Evolutionary conservation across 768 basidiomycete species (phyloP).

Genomic region (Brasilioporus rufonigricans): DNA sequence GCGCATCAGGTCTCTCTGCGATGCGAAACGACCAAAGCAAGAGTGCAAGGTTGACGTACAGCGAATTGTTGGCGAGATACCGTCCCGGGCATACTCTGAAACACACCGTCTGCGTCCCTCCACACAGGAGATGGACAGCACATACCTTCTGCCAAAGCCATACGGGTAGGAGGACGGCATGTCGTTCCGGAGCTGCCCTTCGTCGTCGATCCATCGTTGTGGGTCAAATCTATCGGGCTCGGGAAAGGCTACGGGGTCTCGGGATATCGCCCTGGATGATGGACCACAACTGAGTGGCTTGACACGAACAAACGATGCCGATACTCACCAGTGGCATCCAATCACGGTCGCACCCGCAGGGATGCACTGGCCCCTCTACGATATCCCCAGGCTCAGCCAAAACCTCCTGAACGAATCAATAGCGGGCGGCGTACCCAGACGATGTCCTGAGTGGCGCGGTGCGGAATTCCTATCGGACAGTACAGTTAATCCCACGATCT

Average conservation of each 20-base stretch:
- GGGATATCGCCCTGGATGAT: neutral
- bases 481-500: too few relatives aligned
- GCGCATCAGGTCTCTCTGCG: slow-evolving; percentile 41
- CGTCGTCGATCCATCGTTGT: neutral
- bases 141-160: slow-evolving; percentile 26
- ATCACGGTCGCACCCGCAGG: neutral
- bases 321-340: neutral
- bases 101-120: too few relatives aligned
- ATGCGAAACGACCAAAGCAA: slow-evolving; percentile 63
- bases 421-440: neutral
- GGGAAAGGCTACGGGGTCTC: neutral
- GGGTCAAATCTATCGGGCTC: neutral
- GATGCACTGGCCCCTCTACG: neutral
- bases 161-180: neutral
- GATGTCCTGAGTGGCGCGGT: neutral
- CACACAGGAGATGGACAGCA: neutral
- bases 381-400: too few relatives aligned
- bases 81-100: slow-evolving; percentile 61
- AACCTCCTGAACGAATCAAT: too few relatives aligned
- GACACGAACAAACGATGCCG: too few relatives aligned
- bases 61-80: slow-evolving; percentile 48
- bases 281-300: too few relatives aligned
- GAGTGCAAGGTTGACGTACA: slow-evolving; percentile 60
- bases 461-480: neutral
- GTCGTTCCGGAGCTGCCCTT: neutral